phyloP scores from a whole-genome alignment of 352 stramenopile species.

The Phytopythium ostracodes region DNA sequence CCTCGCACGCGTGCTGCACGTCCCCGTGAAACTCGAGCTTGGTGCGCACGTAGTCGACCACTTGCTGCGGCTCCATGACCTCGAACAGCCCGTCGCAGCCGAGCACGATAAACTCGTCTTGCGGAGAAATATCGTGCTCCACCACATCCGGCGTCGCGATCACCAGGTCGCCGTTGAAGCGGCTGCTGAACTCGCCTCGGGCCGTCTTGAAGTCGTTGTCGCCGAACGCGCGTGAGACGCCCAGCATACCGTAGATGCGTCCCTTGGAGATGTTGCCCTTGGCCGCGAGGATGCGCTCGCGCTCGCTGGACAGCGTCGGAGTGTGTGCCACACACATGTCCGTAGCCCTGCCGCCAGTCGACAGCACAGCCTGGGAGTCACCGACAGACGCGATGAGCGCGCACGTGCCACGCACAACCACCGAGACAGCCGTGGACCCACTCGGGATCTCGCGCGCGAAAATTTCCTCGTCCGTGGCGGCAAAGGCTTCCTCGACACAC shows the following conservation, averaged over 20 bases:
- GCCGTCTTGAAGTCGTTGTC: slow-evolving; percentile 87
- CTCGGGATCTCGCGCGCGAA: slow-evolving; percentile 67
- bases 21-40: slow-evolving; percentile 66
- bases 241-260: slow-evolving; percentile 80
- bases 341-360: slow-evolving; percentile 44
- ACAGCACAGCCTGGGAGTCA: slow-evolving; percentile 79
- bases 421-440: slow-evolving; percentile 63
- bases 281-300: slow-evolving; percentile 72
- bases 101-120: slow-evolving; percentile 82
- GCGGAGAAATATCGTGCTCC: slow-evolving; percentile 36
- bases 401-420: slow-evolving; percentile 49
- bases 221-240: slow-evolving; percentile 78
- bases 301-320: slow-evolving; percentile 60
- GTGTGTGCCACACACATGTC: slow-evolving; percentile 70
- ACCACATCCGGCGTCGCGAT: slow-evolving; percentile 67
- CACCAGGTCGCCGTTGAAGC: slow-evolving; percentile 81
- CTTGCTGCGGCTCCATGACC: slow-evolving; percentile 76
- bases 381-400: slow-evolving; percentile 67
- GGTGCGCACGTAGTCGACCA: slow-evolving; percentile 77
- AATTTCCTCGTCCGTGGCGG: slow-evolving; percentile 65
- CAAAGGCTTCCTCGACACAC: slow-evolving; percentile 43
- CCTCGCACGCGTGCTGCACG: slow-evolving; percentile 75
- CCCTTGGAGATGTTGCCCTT: slow-evolving; percentile 83
- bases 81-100: slow-evolving; percentile 85
- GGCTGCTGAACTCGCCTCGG: slow-evolving; percentile 71